phyloP scores from a whole-genome alignment of 257 asterid genomes.

The Przewalskia tangutica region DNA sequence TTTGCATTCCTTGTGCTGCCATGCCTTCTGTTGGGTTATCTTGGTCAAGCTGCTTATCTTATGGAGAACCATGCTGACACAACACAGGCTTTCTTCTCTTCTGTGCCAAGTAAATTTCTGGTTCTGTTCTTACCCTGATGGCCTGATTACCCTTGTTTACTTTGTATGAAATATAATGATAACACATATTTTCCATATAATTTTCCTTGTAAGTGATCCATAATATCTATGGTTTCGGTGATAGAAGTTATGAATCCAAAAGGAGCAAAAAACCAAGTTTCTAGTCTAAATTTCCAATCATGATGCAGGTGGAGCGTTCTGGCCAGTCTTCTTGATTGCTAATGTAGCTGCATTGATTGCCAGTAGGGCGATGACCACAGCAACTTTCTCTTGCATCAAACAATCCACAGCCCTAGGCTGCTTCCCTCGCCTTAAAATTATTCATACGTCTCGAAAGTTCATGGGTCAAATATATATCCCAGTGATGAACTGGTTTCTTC shows the following conservation, averaged over 20 bases:
- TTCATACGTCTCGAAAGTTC: conserved; percentile 87
- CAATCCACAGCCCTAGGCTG: conserved; percentile 96
- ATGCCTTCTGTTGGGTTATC: conserved; percentile 91
- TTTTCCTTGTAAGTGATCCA: neutral
- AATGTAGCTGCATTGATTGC: conserved; percentile 90
- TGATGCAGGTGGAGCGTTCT: conserved; percentile 78
- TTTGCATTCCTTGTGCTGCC: conserved; percentile 80
- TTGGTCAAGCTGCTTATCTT: conserved; percentile 98
- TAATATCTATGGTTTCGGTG: neutral
- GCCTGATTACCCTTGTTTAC: neutral
- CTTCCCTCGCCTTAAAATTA: conserved; percentile 90
- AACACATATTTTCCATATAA: neutral
- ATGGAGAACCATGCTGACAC: conserved; percentile 92
- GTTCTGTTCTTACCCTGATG: neutral
- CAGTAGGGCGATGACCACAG: conserved; percentile 92
- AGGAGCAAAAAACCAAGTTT: neutral
- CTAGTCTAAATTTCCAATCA: conserved; percentile 12
- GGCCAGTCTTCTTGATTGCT: conserved; percentile 89
- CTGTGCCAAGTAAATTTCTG: conserved; percentile 71
- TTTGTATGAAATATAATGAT: neutral
- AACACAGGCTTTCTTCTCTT: conserved; percentile 85
- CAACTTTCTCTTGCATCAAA: conserved; percentile 87
- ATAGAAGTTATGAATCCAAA: neutral
- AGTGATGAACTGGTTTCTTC: conserved; percentile 91
- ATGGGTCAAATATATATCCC: conserved; percentile 99